Percentiles rank a stretch among this genome's conserved stretches.
Evolutionary conservation across 2,329 filamentous ascomycete genomes (phyloP).

Genomic region (Phialophora expanda): DNA sequence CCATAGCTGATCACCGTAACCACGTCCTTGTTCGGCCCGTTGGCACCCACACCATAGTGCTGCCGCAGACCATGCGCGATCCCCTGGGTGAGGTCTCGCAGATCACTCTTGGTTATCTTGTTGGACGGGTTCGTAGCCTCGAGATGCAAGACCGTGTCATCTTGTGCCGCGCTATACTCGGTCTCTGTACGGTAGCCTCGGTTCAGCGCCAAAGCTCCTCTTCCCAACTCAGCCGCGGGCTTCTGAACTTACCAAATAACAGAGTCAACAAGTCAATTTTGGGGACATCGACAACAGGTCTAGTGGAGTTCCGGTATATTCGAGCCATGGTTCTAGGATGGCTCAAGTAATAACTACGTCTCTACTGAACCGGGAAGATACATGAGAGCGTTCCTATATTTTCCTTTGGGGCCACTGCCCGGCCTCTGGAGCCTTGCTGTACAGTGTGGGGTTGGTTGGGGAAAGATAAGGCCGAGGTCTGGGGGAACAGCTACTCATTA

Average conservation of each 20-base stretch:
- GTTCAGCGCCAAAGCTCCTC: background rate
- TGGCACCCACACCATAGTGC: conserved; percentile 58
- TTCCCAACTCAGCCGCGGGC: background rate
- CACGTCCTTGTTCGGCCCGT: conserved; percentile 58
- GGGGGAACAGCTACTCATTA: background rate
- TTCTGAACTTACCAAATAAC: conserved; percentile 31
- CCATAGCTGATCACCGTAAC: conserved; percentile 64
- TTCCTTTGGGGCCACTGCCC: background rate
- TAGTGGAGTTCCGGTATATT: conserved; percentile 30
- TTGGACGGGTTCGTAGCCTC: conserved; percentile 63
- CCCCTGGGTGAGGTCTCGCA: conserved; percentile 56
- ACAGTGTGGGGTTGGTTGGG: conserved; percentile 9
- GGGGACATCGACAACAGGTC: conserved; percentile 34
- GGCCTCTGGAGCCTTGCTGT: background rate
- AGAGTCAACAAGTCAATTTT: conserved; percentile 36
- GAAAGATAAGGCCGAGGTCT: conserved; percentile 10
- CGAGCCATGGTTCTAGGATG: conserved; percentile 18
- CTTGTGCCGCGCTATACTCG: conserved; percentile 40
- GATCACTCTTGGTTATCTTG: conserved; percentile 59
- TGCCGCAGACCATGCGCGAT: conserved; percentile 63
- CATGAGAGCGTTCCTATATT: background rate
- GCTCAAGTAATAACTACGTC: background rate
- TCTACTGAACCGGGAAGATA: background rate
- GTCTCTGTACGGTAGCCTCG: conserved; percentile 23
- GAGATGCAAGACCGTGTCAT: conserved; percentile 61